Evolutionary conservation across 2,329 filamentous ascomycete genomes (phyloP).

Genomic region (Pseudogymnoascus sp.): DNA sequence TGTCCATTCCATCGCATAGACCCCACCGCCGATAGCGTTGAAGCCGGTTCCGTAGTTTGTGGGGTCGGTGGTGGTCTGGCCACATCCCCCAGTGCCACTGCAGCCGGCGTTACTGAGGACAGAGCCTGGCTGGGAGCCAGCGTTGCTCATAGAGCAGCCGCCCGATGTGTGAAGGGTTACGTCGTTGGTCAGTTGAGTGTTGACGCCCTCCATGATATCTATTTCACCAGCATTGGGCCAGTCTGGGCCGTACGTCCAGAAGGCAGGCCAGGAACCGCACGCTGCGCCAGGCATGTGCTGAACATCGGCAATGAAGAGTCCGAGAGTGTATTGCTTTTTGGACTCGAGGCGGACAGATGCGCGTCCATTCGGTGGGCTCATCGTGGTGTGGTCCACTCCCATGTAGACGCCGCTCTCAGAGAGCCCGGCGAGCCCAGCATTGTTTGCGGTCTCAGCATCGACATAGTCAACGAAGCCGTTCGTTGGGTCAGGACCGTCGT

Average conservation of each 20-base stretch:
- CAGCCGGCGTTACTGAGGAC: constrained; percentile 48
- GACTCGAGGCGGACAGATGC: constrained; percentile 60
- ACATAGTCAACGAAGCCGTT: constrained; percentile 68
- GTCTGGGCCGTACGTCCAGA: constrained; percentile 48
- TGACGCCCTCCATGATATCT: constrained; percentile 74
- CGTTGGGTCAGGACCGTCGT: constrained; percentile 57
- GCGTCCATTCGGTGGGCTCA: constrained; percentile 52
- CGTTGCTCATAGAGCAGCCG: constrained; percentile 50
- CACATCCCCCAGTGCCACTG: constrained; percentile 53
- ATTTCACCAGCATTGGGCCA: constrained; percentile 70
- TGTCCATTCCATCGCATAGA: constrained; percentile 75
- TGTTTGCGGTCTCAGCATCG: constrained; percentile 48
- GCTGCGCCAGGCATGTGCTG: constrained; percentile 50
- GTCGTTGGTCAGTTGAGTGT: constrained; percentile 49
- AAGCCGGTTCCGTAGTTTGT: constrained; percentile 60
- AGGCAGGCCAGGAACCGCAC: constrained; percentile 56
- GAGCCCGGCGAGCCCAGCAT: constrained; percentile 39
- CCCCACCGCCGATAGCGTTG: constrained; percentile 60
- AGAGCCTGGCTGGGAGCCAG: constrained; percentile 40
- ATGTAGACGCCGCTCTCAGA: constrained; percentile 52
- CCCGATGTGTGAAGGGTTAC: constrained; percentile 61
- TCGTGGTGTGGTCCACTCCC: constrained; percentile 58
- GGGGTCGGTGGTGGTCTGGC: constrained; percentile 43
- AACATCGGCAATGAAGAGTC: constrained; percentile 51
- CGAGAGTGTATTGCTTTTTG: constrained; percentile 45